Base-by-base conservation (phyloP, 2,329 filamentous ascomycete genomes). In the Magnaporthiopsis rhizophila region DNA sequence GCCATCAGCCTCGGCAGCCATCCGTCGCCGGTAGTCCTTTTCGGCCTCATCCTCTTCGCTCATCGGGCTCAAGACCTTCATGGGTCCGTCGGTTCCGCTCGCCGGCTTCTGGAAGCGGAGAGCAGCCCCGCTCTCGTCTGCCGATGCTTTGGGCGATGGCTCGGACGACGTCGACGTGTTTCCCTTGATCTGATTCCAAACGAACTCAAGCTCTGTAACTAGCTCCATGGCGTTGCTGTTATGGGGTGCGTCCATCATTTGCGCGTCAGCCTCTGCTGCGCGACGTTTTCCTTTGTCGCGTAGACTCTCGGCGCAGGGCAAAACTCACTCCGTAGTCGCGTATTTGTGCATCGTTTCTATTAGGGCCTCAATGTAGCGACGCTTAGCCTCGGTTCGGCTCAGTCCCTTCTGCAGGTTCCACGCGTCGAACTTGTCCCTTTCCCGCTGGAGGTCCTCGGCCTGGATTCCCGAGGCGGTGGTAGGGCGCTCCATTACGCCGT, bases 291-390 rank as follows among this genome's bases (percentile, higher is more conserved):
- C 3, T 21, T 53, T 7, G 13, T 8, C n/a, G 45, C 5, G 5
- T 4, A 53, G 45, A 21, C 45, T n/a, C 18, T 11, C 15, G 53
- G 18, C n/a, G 38, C 32, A 56, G 32, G 11, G 63, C 59, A 57
- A 30, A n/a, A 78, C 85, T 79, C 76, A 88, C 85, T 88, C 84
- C 24, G 92, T 97, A 57, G 89, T 95, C 62, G 95, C 95, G 79
- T 96, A 98, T 73, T 87, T 86, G 79, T 97, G 93, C 93, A 99
- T 98, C 0, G 93, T 98, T 71, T 94, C 89, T 75, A 99, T 96
- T 66, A 99, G 81, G 24, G 91, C 93, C 72, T 93, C 91, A 73
- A 99, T 94, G 75, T 99, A 98, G 70, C 90, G 85, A 70, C 91
- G 87, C 82, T 99, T 99, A 26, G 94, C 93, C 77, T 98, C 93